These are phyloP conservation scores for Isabelozyma gotoi DNA, from an alignment of 805 yeast species.

Conservation along the genomic window DNA sequence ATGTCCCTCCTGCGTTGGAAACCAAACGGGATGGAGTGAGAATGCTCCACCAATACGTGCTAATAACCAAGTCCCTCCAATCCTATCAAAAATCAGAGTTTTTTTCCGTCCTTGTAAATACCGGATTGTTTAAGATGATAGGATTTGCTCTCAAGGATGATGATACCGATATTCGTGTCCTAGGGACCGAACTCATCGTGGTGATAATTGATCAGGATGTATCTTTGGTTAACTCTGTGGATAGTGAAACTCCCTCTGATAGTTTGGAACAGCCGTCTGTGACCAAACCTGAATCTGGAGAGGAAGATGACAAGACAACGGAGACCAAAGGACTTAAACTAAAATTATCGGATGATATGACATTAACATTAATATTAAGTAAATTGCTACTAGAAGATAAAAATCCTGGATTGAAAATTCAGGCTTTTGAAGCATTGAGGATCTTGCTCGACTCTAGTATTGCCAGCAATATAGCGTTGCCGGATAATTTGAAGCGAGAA, in stretches of 20 bases:
- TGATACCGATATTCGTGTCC: slow-evolving; percentile 49
- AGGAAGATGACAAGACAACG: neutral
- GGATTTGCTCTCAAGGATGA: slow-evolving; percentile 66
- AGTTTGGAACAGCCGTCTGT: slow-evolving; percentile 23
- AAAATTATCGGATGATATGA: slow-evolving; percentile 54
- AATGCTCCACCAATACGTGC: slow-evolving; percentile 76
- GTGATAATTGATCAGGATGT: slow-evolving; percentile 85
- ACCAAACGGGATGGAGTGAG: slow-evolving; percentile 68
- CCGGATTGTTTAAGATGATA: slow-evolving; percentile 70
- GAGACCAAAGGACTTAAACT: slow-evolving; percentile 15
- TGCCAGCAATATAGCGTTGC: slow-evolving; percentile 18
- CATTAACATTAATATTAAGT: slow-evolving; percentile 54
- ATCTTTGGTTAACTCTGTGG: slow-evolving; percentile 48
- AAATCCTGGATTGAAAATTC: slow-evolving; percentile 73
- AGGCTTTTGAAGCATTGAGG: slow-evolving; percentile 80
- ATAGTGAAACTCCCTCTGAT: slow-evolving; percentile 26
- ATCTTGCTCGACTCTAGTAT: slow-evolving; percentile 63
- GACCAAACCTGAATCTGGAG: neutral
- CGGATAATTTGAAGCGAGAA: neutral
- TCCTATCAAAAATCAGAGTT: slow-evolving; percentile 62
- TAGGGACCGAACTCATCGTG: slow-evolving; percentile 80
- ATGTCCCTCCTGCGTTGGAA: slow-evolving; percentile 8
- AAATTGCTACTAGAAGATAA: slow-evolving; percentile 61
- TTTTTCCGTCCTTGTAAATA: slow-evolving; percentile 59
- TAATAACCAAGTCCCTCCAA: slow-evolving; percentile 68